Evolutionary conservation across 2,329 filamentous ascomycete species (phyloP).

Genomic region (Fusarium sterilihyphosum): DNA sequence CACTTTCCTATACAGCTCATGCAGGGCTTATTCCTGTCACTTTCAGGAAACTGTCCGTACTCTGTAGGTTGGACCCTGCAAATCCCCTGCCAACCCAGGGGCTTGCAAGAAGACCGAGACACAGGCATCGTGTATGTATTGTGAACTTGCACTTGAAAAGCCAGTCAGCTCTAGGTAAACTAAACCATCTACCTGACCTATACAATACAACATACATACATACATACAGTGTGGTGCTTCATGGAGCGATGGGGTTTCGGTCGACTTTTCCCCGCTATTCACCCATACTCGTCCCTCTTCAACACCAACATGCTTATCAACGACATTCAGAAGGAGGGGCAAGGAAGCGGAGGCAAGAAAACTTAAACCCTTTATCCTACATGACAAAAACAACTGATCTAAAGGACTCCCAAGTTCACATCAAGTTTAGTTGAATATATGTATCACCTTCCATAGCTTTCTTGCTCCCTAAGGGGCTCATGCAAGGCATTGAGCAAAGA

Average conservation of each 20-base stretch:
- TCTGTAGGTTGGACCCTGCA: slow-evolving; percentile 27
- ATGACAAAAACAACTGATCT: neutral
- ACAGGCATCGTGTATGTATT: neutral
- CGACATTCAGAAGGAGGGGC: slow-evolving; percentile 10
- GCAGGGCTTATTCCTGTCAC: slow-evolving; percentile 29
- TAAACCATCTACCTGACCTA: neutral
- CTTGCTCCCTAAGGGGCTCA: neutral
- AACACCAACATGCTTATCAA: neutral
- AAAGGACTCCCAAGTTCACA: neutral
- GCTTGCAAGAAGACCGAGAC: neutral
- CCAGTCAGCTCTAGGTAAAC: neutral
- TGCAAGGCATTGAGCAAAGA: slow-evolving; percentile 25
- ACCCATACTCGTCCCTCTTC: neutral
- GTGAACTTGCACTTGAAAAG: neutral
- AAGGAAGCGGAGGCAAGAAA: neutral
- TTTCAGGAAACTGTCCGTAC: slow-evolving; percentile 7
- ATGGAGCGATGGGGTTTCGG: neutral
- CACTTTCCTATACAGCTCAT: slow-evolving; percentile 24
- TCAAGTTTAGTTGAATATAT: neutral
- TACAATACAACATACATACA: neutral
- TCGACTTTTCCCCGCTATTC: slow-evolving; percentile 2
- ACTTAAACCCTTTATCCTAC: neutral
- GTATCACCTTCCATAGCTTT: neutral
- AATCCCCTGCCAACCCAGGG: slow-evolving; percentile 20
- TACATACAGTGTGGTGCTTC: neutral